phyloP scores from a whole-genome alignment of 768 basidiomycete species.

The Gymnopilus dilepis region DNA sequence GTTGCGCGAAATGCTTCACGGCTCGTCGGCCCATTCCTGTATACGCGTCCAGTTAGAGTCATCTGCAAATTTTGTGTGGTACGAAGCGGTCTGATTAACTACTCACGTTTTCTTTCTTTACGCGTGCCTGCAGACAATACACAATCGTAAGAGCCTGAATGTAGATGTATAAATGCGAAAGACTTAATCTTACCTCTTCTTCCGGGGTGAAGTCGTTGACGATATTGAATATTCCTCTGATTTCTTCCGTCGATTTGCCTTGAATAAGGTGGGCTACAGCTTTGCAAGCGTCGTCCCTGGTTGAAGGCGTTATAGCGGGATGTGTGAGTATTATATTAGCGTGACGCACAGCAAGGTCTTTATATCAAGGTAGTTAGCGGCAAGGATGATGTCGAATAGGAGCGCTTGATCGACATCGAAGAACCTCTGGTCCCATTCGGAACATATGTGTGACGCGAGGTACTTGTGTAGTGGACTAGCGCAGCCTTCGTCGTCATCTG shows the following conservation, averaged over 20 bases:
- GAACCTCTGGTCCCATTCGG: constrained; percentile 99
- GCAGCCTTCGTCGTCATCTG: too few species aligned
- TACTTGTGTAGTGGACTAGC: too few species aligned
- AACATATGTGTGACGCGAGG: too few species aligned
- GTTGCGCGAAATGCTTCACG: constrained; percentile 51
- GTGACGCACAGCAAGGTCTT: constrained; percentile 94
- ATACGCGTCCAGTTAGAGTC: constrained; percentile 8
- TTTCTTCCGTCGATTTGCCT: constrained; percentile 99
- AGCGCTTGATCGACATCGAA: constrained; percentile 99
- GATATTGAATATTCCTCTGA: constrained; percentile 97
- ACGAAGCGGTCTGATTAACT: not conserved
- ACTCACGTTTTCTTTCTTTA: constrained; percentile 96
- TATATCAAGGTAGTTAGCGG: constrained; percentile 99
- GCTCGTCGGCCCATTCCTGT: constrained; percentile 94
- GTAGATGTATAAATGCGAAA: constrained; percentile 13
- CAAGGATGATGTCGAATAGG: constrained; percentile 99
- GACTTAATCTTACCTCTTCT: constrained; percentile 80
- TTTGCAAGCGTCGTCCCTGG: constrained; percentile 95
- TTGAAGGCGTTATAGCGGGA: not conserved
- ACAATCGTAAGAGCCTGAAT: constrained; percentile 6
- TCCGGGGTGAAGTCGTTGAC: constrained; percentile 99
- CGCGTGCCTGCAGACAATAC: constrained; percentile 73
- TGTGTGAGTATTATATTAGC: constrained; percentile 4
- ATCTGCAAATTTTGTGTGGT: constrained; percentile 13
- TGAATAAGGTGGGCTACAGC: constrained; percentile 99